Conservation (phyloP, 2,329 filamentous ascomycete genomes). For the Ramularia endophylla region DNA sequence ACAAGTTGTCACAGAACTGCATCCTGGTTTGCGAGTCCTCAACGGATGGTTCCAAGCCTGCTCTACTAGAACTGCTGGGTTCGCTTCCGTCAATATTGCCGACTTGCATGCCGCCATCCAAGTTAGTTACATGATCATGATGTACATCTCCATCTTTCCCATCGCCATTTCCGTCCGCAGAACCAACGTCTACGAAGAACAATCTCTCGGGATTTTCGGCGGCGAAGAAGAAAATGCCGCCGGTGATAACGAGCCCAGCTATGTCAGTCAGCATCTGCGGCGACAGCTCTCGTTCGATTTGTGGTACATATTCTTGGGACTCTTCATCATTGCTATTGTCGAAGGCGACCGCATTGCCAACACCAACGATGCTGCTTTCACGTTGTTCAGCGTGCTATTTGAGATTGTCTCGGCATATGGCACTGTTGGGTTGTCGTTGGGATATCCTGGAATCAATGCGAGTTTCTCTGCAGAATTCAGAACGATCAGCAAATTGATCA, state of each 20-base stretch:
- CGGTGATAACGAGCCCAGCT: slow-evolving; percentile 62
- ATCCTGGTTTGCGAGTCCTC: slow-evolving; percentile 69
- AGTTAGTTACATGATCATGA: slow-evolving; percentile 95
- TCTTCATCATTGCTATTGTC: slow-evolving; percentile 86
- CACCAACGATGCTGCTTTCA: slow-evolving; percentile 48
- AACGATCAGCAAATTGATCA: slow-evolving; percentile 59
- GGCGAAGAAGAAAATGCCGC: slow-evolving; percentile 44
- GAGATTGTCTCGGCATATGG: slow-evolving; percentile 89
- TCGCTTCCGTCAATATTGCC: slow-evolving; percentile 72
- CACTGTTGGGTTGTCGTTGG: slow-evolving; percentile 85
- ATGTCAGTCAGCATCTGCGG: slow-evolving; percentile 85
- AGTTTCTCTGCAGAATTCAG: slow-evolving; percentile 80
- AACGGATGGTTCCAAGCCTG: slow-evolving; percentile 87
- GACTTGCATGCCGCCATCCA: slow-evolving; percentile 84
- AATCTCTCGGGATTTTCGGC: slow-evolving; percentile 68
- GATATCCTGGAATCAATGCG: slow-evolving; percentile 68
- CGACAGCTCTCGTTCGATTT: slow-evolving; percentile 93
- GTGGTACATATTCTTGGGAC: slow-evolving; percentile 92
- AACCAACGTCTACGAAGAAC: slow-evolving; percentile 96
- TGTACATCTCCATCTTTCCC: slow-evolving; percentile 97
- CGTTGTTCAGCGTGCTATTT: slow-evolving; percentile 58
- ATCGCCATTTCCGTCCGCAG: slow-evolving; percentile 92
- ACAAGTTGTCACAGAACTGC: slow-evolving; percentile 59
- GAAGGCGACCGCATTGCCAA: slow-evolving; percentile 69
- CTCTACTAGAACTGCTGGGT: slow-evolving; percentile 85